These are phyloP conservation scores for Candida easanensis DNA, from an alignment of 805 yeast species.

Conservation along the genomic window DNA sequence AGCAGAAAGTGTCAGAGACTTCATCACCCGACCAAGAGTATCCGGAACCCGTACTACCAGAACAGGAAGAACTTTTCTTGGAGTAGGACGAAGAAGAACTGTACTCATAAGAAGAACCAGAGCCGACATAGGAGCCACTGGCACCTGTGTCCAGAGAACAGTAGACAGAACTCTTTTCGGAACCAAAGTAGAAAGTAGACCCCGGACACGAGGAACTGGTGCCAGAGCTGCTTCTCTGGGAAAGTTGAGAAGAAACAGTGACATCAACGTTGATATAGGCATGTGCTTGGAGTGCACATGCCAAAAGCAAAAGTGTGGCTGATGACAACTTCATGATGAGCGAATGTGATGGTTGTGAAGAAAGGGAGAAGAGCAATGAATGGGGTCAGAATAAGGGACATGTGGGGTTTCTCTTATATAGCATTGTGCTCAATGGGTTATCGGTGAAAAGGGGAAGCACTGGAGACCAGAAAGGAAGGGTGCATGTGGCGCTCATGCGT, in stretches of 20 bases:
- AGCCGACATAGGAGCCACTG: conserved; percentile 2
- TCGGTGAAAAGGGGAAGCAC: no score
- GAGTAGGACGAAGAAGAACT: conserved; percentile 4
- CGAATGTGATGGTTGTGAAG: not conserved
- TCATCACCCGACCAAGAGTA: conserved; percentile 10
- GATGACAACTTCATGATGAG: conserved; percentile 4
- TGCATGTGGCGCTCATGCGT: no score
- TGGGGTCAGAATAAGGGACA: not conserved
- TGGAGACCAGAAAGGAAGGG: no score
- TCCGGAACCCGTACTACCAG: conserved; percentile 11
- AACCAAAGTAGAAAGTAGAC: conserved; percentile 12
- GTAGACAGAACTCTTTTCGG: conserved; percentile 8
- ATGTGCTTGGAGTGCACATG: conserved; percentile 7
- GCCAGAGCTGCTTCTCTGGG: conserved; percentile 7
- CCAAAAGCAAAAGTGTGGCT: conserved; percentile 5
- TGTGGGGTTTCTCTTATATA: no score
- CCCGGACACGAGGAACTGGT: conserved; percentile 9
- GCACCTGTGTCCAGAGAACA: conserved; percentile 13
- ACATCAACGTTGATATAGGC: conserved; percentile 12
- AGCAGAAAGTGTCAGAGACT: conserved; percentile 10
- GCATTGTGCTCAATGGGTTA: no score
- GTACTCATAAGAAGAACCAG: conserved; percentile 2
- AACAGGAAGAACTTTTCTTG: not conserved
- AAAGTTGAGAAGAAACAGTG: conserved; percentile 1
- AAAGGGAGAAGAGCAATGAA: not conserved